Percentiles rank a stretch among this genome's conserved stretches.
These are phyloP conservation scores for Boletus sp. DNA, from an alignment of 768 basidiomycete genomes.

Conservation along the genomic window DNA sequence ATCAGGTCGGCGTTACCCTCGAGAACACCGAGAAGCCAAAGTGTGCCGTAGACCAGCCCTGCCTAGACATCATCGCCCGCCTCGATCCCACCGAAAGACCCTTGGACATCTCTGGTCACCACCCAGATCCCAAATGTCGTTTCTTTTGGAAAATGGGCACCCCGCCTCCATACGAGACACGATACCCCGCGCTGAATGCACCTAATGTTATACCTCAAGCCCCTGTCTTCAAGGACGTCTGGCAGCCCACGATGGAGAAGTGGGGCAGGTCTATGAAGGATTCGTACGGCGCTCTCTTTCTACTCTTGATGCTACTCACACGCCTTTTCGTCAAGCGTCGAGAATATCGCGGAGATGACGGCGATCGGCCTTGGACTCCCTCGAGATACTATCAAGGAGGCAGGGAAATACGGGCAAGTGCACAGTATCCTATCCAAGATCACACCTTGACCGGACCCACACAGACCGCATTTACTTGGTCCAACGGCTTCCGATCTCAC, in stretches of 20 bases:
- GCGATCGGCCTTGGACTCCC: constrained; percentile 81
- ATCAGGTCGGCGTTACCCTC: constrained; percentile 93
- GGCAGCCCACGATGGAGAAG: constrained; percentile 73
- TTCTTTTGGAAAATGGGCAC: constrained; percentile 89
- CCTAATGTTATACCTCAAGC: constrained; percentile 80
- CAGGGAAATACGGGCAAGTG: constrained; percentile 80
- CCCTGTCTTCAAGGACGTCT: constrained; percentile 52
- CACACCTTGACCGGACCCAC: neutral
- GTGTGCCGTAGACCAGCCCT: constrained; percentile 81
- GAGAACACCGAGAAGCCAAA: constrained; percentile 94
- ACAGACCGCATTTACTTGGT: constrained; percentile 82
- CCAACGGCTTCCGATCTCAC: constrained; percentile 90
- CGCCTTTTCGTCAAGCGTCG: constrained; percentile 52
- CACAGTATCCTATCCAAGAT: neutral
- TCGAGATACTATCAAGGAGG: constrained; percentile 66
- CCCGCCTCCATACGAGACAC: constrained; percentile 71
- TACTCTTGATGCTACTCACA: constrained; percentile 4
- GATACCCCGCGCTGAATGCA: constrained; percentile 75
- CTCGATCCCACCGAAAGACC: constrained; percentile 81
- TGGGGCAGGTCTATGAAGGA: constrained; percentile 90
- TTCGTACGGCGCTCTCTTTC: constrained; percentile 53
- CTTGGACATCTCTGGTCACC: constrained; percentile 74
- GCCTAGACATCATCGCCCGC: constrained; percentile 71
- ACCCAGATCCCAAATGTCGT: constrained; percentile 91
- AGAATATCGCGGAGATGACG: constrained; percentile 84